These are phyloP conservation scores for Trametopsis cervina DNA, from an alignment of 768 basidiomycete genomes.

Conservation along the genomic window DNA sequence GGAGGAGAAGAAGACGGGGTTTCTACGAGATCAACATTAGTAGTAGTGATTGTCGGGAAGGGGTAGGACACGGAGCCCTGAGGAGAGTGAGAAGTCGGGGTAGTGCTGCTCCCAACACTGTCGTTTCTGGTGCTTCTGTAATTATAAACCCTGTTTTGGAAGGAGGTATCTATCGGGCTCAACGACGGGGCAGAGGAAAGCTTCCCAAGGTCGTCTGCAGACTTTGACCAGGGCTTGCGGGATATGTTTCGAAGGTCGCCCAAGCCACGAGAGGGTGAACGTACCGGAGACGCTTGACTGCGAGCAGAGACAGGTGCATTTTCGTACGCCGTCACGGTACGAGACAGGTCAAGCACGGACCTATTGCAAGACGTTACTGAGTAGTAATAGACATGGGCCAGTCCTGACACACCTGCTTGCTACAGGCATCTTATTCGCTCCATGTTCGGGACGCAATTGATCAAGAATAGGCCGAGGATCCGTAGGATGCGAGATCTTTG, in stretches of 20 bases:
- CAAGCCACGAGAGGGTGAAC: slow-evolving; percentile 29
- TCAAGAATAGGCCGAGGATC: slow-evolving; percentile 70
- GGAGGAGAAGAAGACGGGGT: slow-evolving; percentile 27
- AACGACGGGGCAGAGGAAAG: slow-evolving; percentile 28
- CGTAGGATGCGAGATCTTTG: slow-evolving; percentile 80
- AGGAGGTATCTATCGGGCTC: slow-evolving; percentile 36
- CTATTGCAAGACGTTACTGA: slow-evolving; percentile 27
- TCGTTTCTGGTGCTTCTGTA: slow-evolving; percentile 59
- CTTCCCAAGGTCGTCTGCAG: slow-evolving; percentile 71
- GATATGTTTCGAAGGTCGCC: slow-evolving; percentile 69
- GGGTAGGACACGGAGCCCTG: slow-evolving; percentile 26
- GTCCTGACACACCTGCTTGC: slow-evolving; percentile 43
- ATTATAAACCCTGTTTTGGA: slow-evolving; percentile 58
- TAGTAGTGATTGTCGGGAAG: slow-evolving; percentile 23
- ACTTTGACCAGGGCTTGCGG: slow-evolving; percentile 70
- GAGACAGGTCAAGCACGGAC: slow-evolving; percentile 61
- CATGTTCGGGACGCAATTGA: slow-evolving; percentile 37
- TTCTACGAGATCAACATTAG: slow-evolving; percentile 16
- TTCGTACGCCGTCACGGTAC: slow-evolving; percentile 36
- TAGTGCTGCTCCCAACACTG: slow-evolving; percentile 27
- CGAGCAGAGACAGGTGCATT: slow-evolving; percentile 22
- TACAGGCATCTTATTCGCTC: slow-evolving; percentile 28
- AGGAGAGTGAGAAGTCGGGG: slow-evolving; percentile 25
- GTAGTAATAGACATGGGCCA: background rate
- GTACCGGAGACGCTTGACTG: slow-evolving; percentile 26